A percentile compares a stretch with the other conserved stretches of the same genome.
phyloP scores from a whole-genome alignment of 2,329 filamentous ascomycete species.

The Geoglossum cookeanum region DNA sequence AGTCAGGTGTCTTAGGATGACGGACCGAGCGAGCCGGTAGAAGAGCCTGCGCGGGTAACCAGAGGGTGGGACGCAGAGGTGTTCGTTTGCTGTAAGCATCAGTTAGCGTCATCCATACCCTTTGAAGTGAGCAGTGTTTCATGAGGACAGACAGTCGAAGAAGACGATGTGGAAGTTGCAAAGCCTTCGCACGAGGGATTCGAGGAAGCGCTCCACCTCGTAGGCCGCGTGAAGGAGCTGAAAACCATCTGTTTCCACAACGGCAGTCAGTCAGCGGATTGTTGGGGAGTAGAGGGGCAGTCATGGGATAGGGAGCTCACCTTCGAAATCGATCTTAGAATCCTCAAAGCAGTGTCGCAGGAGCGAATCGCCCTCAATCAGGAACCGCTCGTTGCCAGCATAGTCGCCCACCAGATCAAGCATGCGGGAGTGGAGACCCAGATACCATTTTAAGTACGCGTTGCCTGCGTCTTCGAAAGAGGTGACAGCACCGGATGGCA shows the following conservation, averaged over 20 bases:
- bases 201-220: slow-evolving; percentile 46
- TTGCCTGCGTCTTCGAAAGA: too few species aligned
- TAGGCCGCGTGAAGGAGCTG: slow-evolving; percentile 55
- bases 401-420: slow-evolving; percentile 59
- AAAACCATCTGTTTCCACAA: slow-evolving; percentile 31
- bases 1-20: slow-evolving; percentile 44
- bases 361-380: slow-evolving; percentile 56
- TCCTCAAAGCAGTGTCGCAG: slow-evolving; percentile 44
- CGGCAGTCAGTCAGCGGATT: background rate
- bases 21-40: slow-evolving; percentile 41
- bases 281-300: background rate
- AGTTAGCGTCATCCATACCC: slow-evolving; percentile 6
- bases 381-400: slow-evolving; percentile 51
- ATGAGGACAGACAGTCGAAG: slow-evolving; percentile 29
- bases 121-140: background rate
- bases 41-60: slow-evolving; percentile 17
- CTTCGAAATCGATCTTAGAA: slow-evolving; percentile 41
- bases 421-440: slow-evolving; percentile 22
- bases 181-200: slow-evolving; percentile 38
- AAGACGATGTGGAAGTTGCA: slow-evolving; percentile 56
- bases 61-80: slow-evolving; percentile 34
- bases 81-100: slow-evolving; percentile 22
- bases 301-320: slow-evolving; percentile 15
- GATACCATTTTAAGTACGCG: slow-evolving; percentile 18
- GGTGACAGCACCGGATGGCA: too few species aligned